These are phyloP conservation scores for Chlamydomonas schloesseri DNA, from an alignment of 139 green algal genomes.

Conservation along the genomic window DNA sequence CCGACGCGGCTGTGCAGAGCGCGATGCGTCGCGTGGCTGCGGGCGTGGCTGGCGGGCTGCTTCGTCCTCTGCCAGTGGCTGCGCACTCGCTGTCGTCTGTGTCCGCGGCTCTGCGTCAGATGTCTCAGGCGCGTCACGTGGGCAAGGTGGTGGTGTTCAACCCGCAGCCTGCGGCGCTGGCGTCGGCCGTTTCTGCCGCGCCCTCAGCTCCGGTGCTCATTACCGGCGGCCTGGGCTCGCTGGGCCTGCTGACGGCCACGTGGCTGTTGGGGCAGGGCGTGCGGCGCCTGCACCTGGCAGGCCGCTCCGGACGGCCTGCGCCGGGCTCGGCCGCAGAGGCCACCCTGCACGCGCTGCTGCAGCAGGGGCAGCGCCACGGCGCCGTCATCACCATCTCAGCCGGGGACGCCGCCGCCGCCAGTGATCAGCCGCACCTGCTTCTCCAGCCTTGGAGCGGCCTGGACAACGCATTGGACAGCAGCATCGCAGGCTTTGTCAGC, in stretches of 20 bases:
- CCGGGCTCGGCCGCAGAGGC: background rate
- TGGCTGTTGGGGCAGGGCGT: conserved; percentile 66
- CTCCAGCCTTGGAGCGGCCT: too few relatives aligned
- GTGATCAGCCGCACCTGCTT: background rate
- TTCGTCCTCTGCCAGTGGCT: conserved; percentile 57
- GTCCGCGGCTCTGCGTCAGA: conserved; percentile 64
- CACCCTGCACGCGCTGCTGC: background rate
- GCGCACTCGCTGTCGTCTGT: conserved; percentile 53
- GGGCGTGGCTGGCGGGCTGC: conserved; percentile 44
- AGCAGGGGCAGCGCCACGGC: background rate
- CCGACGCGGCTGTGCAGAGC: conserved; percentile 64
- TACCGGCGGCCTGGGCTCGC: conserved; percentile 75
- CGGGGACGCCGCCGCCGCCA: background rate
- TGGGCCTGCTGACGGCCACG: conserved; percentile 69
- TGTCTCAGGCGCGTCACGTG: conserved; percentile 74
- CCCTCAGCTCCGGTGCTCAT: conserved; percentile 54
- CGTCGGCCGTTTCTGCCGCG: too few relatives aligned
- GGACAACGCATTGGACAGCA: too few relatives aligned
- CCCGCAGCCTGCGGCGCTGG: background rate
- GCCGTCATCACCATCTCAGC: conserved; percentile 7
- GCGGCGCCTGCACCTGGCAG: conserved; percentile 52
- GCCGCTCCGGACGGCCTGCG: background rate
- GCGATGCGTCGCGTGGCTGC: conserved; percentile 60
- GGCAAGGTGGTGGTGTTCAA: conserved; percentile 80
- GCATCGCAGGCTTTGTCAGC: too few relatives aligned